Base-by-base conservation (phyloP, 441 rosid genomes). In the Pelargonium australe region DNA sequence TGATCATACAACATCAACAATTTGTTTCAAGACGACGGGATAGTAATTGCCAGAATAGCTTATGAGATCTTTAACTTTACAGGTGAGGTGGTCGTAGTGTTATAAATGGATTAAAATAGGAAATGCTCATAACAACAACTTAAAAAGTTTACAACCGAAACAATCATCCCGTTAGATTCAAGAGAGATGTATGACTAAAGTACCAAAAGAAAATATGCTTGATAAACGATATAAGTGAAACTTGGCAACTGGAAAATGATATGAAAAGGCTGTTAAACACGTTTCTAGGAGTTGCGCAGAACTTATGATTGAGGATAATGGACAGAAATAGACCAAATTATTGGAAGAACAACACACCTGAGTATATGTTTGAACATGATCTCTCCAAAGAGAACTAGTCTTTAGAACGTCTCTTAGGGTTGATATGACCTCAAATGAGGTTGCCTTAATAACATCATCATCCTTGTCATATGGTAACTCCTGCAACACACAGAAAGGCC, bases 381-480 rank as follows among this genome's bases (percentile, higher is more conserved):
- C 97, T 79, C 99, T 87, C 98, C 98, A 95, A 40, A 90, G 88
- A 53, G 95, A 85, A 82, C 96, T 95, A 72, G 87, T 86, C 82
- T 88, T 92, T 65, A 95, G 73, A 76, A 92, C 99, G 75, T 95
- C 99, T 82, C 97, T 83, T 28, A 95, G 83, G 73, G 96, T 95
- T 69, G 98, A 88, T 85, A 90, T 89, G 79, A 95, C 96, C 84
- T 92, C 99, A 67, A 90, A 95, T 49, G 97, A 88, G 49, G 98
- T 95, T 72, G 99, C 98, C 79, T 95, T 95, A 78, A 92, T 84
- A 64, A 92, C 90, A 85, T 95, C 98, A 83, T 92, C 99, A 76
- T 92, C 99, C 82, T 90, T 95, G 75, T 95, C 83, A 81, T 83
- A 92, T 64, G 98, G 92, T 65, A 85, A 83, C 75, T 92, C 99